Evolutionary conservation across 257 asterid species (phyloP), one percentile per base, ranked within the genome.

Genomic region (Solanum pimpinellifolium): DNA sequence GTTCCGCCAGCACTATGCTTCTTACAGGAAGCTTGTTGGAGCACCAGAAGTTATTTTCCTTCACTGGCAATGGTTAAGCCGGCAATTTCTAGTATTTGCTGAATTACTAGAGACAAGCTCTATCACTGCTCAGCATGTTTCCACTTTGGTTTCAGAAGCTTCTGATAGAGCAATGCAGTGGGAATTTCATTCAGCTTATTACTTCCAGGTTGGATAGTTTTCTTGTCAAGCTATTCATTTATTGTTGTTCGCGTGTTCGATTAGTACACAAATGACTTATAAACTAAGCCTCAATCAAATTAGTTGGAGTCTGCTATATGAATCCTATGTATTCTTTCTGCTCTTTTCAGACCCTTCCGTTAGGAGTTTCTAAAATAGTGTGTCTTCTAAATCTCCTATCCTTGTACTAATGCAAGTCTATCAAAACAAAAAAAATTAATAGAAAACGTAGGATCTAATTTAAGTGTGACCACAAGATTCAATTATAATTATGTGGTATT

Each of bases 21-120:
- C 92, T 88, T 97, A 94, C 91, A 92, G 92, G 92, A 93, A 75
- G 90, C 96, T 95, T 88, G 91, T 87, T 72, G 99, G 98, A 88
- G 91, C 92, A 13, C 93, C 96, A 10, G 97, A 96, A 86, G 96
- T 92, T 88, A 89, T 81, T 88, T 97, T 93, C 91, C 94, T 95
- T 92, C 99, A 97, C 62, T 97, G 99, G 98, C 98, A 96, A 89
- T 97, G 99, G 99, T 92, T 97, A 90, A 95, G 99, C 93, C 90
- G 98, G 87, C 99, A 97, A 87, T 94, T 91, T 89, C 89, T 97
- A 89, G 98, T 92, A 87, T 94, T 97, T 92, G 98, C 95, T 82
- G 99, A 97, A 89, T 92, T 97, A 62, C 89, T 97, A 92, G 99
- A 97, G 90, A 94, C 98, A 14, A 95, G 99, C 93, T 93, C 94